Evolutionary conservation across 2,329 filamentous ascomycete species (phyloP).

Genomic region (Microcyclosporella mali): DNA sequence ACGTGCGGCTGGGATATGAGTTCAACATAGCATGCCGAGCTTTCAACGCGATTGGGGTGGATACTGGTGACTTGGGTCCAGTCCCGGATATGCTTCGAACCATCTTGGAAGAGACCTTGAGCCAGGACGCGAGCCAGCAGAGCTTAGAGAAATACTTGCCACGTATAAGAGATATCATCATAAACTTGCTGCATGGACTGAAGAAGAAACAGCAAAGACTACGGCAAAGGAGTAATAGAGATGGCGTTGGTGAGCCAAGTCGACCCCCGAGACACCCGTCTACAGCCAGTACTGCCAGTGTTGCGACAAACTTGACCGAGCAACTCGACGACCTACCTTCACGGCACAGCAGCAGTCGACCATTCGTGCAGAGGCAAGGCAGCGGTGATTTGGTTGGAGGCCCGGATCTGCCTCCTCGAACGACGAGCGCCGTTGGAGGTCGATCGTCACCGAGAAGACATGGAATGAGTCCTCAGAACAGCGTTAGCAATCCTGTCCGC

Average conservation of each 20-base stretch:
- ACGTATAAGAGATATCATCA: conserved; percentile 95
- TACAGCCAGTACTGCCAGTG: conserved; percentile 42
- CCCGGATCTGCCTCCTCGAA: conserved; percentile 44
- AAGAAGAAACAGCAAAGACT: conserved; percentile 96
- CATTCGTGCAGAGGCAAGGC: conserved; percentile 36
- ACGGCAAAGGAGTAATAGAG: conserved; percentile 48
- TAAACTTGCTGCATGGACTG: conserved; percentile 88
- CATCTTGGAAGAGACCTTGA: conserved; percentile 91
- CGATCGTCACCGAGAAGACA: conserved; percentile 40
- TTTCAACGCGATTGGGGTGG: conserved; percentile 94
- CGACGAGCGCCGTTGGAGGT: conserved; percentile 37
- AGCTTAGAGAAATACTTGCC: conserved; percentile 92
- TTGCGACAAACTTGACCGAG: conserved; percentile 41
- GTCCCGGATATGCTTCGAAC: conserved; percentile 84
- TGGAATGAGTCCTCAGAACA: conserved; percentile 34
- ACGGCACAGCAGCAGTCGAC: conserved; percentile 37
- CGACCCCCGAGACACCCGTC: conserved; percentile 37
- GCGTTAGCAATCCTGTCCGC: conserved; percentile 11
- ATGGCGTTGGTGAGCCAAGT: conserved; percentile 26
- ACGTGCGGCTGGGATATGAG: conserved; percentile 93
- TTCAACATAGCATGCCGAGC: conserved; percentile 98
- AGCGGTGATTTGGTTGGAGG: conserved; percentile 37
- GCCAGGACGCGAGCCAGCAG: conserved; percentile 89
- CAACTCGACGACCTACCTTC: conserved; percentile 37
- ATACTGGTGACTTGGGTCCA: conserved; percentile 87